These are phyloP conservation scores for Brettanomyces nanus DNA, from an alignment of 805 yeast genomes.

Conservation along the genomic window DNA sequence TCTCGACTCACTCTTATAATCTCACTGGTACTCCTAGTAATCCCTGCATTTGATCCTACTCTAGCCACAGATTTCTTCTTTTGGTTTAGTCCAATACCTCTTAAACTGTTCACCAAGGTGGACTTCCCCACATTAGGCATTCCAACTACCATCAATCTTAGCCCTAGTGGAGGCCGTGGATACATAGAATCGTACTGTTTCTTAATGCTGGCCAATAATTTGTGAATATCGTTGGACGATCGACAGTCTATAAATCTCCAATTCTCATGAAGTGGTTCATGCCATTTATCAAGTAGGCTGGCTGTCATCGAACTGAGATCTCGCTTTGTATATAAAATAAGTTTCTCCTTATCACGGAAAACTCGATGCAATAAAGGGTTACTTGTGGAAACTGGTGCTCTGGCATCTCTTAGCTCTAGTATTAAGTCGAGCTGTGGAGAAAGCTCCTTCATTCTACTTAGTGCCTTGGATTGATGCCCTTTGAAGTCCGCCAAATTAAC, in stretches of 20 bases:
- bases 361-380: conserved; percentile 71
- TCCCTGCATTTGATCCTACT: conserved; percentile 87
- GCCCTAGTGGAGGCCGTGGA: conserved; percentile 80
- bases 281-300: conserved; percentile 39
- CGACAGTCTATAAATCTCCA: conserved; percentile 56
- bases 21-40: conserved; percentile 73
- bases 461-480: conserved; percentile 83
- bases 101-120: conserved; percentile 67
- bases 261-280: conserved; percentile 23
- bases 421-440: conserved; percentile 78
- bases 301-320: conserved; percentile 48
- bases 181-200: conserved; percentile 35
- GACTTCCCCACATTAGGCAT: conserved; percentile 99
- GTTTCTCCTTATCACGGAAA: conserved; percentile 42
- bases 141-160: conserved; percentile 71
- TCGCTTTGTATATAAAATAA: conserved; percentile 71
- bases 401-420: conserved; percentile 76
- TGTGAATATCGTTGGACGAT: conserved; percentile 37
- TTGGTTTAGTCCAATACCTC: conserved; percentile 32
- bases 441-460: conserved; percentile 54
- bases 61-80: conserved; percentile 55
- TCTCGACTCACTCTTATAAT: conserved; percentile 52
- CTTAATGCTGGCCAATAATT: conserved; percentile 42
- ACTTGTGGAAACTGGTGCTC: conserved; percentile 83
- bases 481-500: conserved; percentile 72